Evolutionary conservation across 768 basidiomycete species (phyloP), one percentile per base, ranked within the genome.

Genomic region (Amanita fuliginea): DNA sequence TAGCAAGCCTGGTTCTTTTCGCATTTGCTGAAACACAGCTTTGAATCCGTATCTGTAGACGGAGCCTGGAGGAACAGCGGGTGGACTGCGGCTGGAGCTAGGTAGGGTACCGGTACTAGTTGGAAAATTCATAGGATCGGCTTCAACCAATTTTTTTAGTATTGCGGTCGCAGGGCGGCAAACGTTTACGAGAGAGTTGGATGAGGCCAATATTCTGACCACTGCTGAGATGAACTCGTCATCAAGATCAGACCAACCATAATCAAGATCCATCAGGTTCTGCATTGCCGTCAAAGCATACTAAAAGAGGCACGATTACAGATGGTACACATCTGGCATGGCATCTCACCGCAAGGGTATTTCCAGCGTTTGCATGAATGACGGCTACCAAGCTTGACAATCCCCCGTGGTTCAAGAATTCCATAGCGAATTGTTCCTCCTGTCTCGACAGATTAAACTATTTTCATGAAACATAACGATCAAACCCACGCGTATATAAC

Each of bases 151-250:
- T 54, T 84, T 85, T 66, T 90, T 89, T 54, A 94, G 73, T 49
- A 95, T 93, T 30, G 86, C 81, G 37, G 88, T 92, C 1, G 91
- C 92, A 30, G 92, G 93, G 4, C 91, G 83, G 57, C 87, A 89
- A 51, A 94, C 88, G 53, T 96, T 96, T 70, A 94, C 82, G 14
- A 83, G 75, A 9, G 85, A 86, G 34, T 76, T 72, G 0, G 83
- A 71, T 0, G 87, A 86, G 0, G 87, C 80, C 21, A 90, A 71
- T 55, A 87, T 83, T 57, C 82, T 77, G 13, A 90, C 88, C 45
- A 92, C 76, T 62, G 77, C 76, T 57, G 79, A 72, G 47, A 92
- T 86, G 64, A 95, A 93, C 6, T 64, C 62, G 46, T 79, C 72
- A 53, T 80, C 78, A 4, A 94, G 74, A n/a, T 68, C 70, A 1